phyloP scores from a whole-genome alignment of 768 basidiomycete species.

The Rhodosporidiobolus sp. region DNA sequence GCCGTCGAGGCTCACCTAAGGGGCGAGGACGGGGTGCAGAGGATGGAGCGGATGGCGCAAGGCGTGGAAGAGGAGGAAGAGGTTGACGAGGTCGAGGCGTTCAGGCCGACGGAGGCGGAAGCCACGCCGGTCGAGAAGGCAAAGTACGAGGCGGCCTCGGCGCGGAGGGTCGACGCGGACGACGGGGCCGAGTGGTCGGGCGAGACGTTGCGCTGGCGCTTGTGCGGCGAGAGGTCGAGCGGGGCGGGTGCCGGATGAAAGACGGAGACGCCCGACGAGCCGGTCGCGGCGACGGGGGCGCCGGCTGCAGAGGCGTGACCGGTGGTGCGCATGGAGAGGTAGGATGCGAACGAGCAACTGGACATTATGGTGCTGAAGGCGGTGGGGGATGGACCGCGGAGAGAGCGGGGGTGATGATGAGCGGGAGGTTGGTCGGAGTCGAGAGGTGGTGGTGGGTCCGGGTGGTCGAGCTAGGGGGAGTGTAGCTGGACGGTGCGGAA shows the following conservation, averaged over 20 bases:
- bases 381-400: neutral
- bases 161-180: neutral
- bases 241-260: neutral
- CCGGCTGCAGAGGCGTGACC: too few relatives aligned
- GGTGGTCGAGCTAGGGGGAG: too few relatives aligned
- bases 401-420: neutral
- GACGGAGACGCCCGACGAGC: neutral
- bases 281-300: neutral
- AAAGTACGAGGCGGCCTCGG: constrained; percentile 7
- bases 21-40: constrained; percentile 26
- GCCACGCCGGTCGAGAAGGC: neutral
- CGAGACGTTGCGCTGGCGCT: constrained; percentile 33
- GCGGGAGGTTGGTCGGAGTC: neutral
- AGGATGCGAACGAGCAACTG: constrained; percentile 25
- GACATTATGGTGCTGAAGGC: constrained; percentile 11
- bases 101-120: constrained; percentile 1
- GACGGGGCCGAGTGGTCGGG: constrained; percentile 23
- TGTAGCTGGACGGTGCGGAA: too few relatives aligned
- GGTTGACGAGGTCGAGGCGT: neutral
- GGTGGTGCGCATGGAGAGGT: constrained; percentile 5
- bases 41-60: constrained; percentile 26
- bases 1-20: neutral
- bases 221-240: constrained; percentile 22
- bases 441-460: neutral
- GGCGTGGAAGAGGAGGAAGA: constrained; percentile 3